Evolutionary conservation across 345 rosid species (phyloP).

Genomic region (Triadica sebifera): DNA sequence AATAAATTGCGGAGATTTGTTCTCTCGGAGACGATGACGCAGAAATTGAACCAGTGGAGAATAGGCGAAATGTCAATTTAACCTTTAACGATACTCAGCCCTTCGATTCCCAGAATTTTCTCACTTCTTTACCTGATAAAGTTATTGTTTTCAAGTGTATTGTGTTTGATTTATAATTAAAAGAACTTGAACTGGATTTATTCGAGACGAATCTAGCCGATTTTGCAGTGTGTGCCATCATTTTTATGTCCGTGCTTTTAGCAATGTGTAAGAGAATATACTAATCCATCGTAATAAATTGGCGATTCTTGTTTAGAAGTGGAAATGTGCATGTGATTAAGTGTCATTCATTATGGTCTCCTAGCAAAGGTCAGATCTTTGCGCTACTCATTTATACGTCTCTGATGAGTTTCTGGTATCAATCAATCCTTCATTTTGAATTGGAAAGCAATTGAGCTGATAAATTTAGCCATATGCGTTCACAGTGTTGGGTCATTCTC

Average conservation of each 20-base stretch:
- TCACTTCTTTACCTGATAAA: slow-evolving; percentile 15
- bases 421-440: too few relatives aligned
- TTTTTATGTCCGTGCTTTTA: too few relatives aligned
- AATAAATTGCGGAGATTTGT: slow-evolving; percentile 25
- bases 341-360: neutral
- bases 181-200: neutral
- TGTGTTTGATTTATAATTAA: neutral
- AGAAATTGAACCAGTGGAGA: slow-evolving; percentile 5
- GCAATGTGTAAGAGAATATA: too few relatives aligned
- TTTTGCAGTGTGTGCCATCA: neutral
- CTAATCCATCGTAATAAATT: neutral
- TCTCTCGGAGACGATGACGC: slow-evolving; percentile 14
- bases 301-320: neutral
- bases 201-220: neutral
- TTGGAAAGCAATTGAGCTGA: neutral
- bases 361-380: neutral
- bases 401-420: too few relatives aligned
- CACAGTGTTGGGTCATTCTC: neutral
- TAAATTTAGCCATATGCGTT: too few relatives aligned
- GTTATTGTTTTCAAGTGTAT: neutral
- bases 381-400: neutral
- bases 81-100: slow-evolving; percentile 4
- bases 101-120: slow-evolving; percentile 23
- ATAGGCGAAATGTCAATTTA: slow-evolving; percentile 2
- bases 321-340: neutral